Conservation (phyloP, 2,329 filamentous ascomycete genomes). For the Emergomyces pasteurianus region DNA sequence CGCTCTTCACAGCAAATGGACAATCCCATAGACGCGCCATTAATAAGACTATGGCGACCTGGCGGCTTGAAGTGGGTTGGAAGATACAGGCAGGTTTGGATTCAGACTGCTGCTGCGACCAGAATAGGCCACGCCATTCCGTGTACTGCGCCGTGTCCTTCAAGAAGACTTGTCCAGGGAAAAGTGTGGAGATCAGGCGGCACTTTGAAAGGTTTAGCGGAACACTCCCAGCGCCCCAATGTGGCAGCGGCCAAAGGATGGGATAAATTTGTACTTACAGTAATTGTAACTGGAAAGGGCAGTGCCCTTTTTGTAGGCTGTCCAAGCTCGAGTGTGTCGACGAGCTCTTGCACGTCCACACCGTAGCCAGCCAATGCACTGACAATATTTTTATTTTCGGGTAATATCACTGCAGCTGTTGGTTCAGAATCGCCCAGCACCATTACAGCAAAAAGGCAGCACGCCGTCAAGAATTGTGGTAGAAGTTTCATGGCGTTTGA, state of each 20-base stretch:
- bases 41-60: slow-evolving; percentile 23
- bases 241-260: neutral
- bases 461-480: neutral
- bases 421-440: neutral
- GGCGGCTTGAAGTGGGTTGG: slow-evolving; percentile 16
- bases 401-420: neutral
- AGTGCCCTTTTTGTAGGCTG: neutral
- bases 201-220: slow-evolving; percentile 3
- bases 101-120: slow-evolving; percentile 26
- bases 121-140: slow-evolving; percentile 16
- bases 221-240: neutral
- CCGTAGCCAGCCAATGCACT: neutral
- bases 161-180: slow-evolving; percentile 8
- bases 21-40: slow-evolving; percentile 22
- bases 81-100: slow-evolving; percentile 25
- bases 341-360: neutral
- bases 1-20: slow-evolving; percentile 44
- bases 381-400: neutral
- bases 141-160: slow-evolving; percentile 6
- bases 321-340: neutral
- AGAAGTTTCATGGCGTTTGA: neutral
- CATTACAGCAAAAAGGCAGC: neutral
- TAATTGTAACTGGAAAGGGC: neutral
- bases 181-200: slow-evolving; percentile 6
- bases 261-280: neutral